Evolutionary conservation across 108 stramenopile species (phyloP), one percentile per base, ranked within the genome.

Genomic region (Cylindrotheca fusiformis): DNA sequence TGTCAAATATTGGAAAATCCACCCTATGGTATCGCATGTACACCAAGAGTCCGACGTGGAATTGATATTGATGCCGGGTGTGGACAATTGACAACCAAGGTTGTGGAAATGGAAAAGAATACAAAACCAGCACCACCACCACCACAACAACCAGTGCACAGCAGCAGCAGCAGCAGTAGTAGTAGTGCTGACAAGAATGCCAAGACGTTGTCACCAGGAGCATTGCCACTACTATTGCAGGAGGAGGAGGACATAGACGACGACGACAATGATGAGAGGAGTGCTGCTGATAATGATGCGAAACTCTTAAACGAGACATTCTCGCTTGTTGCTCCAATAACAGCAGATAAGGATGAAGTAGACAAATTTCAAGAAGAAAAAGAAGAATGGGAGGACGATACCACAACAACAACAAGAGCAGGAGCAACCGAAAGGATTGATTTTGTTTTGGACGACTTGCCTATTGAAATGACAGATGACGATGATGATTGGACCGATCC

Each of bases 21-120:
- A n/a, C 78, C 85, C 27, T 92, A 82, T 66, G 74, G 88, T 0
- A 68, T 95, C 21, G 50, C 76, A 32, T 79, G 84, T 28, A 95
- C 95, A n/a, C 84, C 87, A 3, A 78, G 96, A 36, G 94, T 96
- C 55, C 82, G 97, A 55, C 74, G 97, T n/a, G 97, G 97, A 17
- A 96, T 98, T 63, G 97, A 98, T 78, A 97, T 98, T 60, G 84
- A 97, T 67, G 97, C 97, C 31, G 97, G 97, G 24, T 98, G 97
- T 80, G 97, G 97, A 5, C 97, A 98, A 67, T 84, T 98, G 47
- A 98, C 71, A 12, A 60, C 83, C 20, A 77, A 88, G 23, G 76
- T 93, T 46, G 74, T 74, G 24, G 83, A 81, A 47, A 80, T 20
- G 84, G 83, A 60, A 25, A 58, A 82, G 52, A 71, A 75, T 23